phyloP scores from a whole-genome alignment of 2,329 filamentous ascomycete species.

The Neocucurbitaria cava region DNA sequence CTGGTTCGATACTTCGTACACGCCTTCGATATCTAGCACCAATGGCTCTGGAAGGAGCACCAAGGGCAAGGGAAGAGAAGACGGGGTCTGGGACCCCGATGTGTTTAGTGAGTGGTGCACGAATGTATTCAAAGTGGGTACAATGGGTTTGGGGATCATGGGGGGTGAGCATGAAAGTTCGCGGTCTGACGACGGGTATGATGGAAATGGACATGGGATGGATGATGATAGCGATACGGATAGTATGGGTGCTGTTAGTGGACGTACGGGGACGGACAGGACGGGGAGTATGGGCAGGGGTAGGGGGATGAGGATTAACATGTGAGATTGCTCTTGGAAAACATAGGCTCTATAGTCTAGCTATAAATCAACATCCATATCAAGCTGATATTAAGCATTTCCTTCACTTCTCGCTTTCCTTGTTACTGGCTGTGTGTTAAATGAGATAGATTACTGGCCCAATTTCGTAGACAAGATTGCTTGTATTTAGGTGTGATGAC shows the following conservation, averaged over 20 bases:
- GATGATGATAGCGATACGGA: slow-evolving; percentile 37
- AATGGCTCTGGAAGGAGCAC: slow-evolving; percentile 24
- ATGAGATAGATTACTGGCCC: too few relatives aligned
- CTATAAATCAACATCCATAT: too few relatives aligned
- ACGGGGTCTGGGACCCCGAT: slow-evolving; percentile 70
- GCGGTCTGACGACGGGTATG: slow-evolving; percentile 16
- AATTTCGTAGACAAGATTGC: too few relatives aligned
- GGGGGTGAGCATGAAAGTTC: slow-evolving; percentile 13
- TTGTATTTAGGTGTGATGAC: too few relatives aligned
- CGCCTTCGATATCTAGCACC: slow-evolving; percentile 25
- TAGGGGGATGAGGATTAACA: slow-evolving; percentile 36
- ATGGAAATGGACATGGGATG: slow-evolving; percentile 30
- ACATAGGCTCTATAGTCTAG: background rate
- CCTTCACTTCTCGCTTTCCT: too few relatives aligned
- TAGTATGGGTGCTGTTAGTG: slow-evolving; percentile 32
- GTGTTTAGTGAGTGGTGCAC: slow-evolving; percentile 69
- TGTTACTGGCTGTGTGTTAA: too few relatives aligned
- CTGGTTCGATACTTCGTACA: slow-evolving; percentile 64
- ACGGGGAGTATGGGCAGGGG: slow-evolving; percentile 29
- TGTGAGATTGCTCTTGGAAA: slow-evolving; percentile 22
- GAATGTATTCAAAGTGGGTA: slow-evolving; percentile 64
- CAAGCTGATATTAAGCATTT: too few relatives aligned
- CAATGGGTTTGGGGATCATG: slow-evolving; percentile 43
- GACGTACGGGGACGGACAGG: slow-evolving; percentile 35
- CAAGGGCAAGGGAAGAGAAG: slow-evolving; percentile 62